Evolutionary conservation across 352 stramenopile species (phyloP).

Genomic region (Blastocystis sp.): DNA sequence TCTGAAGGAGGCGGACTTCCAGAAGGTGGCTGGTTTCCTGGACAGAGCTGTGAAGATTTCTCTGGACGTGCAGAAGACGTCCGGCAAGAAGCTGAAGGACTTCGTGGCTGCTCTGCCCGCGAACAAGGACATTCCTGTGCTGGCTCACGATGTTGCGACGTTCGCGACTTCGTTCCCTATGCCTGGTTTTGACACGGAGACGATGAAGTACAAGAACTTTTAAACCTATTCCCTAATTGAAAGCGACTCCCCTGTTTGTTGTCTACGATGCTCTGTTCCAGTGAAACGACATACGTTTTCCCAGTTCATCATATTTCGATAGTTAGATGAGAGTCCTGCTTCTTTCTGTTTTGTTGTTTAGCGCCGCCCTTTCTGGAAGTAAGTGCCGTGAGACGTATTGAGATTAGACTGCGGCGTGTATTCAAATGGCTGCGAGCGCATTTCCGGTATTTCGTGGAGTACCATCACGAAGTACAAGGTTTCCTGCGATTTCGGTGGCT

Average conservation of each 20-base stretch:
- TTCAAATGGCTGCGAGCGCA: constrained; percentile 9
- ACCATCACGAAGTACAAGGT: constrained; percentile 6
- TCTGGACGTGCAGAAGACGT: constrained; percentile 83
- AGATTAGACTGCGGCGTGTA: constrained; percentile 32
- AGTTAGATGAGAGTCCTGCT: not conserved
- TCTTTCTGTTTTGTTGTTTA: not conserved
- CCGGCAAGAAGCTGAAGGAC: constrained; percentile 71
- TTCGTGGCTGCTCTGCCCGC: constrained; percentile 75
- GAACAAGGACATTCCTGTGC: constrained; percentile 78
- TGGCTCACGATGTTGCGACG: constrained; percentile 85
- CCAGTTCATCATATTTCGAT: not conserved
- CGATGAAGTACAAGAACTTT: constrained; percentile 75
- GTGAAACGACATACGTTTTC: not conserved
- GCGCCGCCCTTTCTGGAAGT: not conserved
- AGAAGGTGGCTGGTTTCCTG: constrained; percentile 90
- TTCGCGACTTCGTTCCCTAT: constrained; percentile 90
- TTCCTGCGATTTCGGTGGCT: not conserved
- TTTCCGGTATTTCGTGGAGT: constrained; percentile 14
- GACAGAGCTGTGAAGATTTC: constrained; percentile 88
- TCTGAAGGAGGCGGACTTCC: constrained; percentile 91
- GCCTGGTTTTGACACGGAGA: constrained; percentile 86
- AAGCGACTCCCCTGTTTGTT: not conserved
- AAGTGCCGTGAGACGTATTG: not conserved
- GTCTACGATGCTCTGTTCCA: not conserved
- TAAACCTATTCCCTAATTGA: constrained; percentile 25